phyloP scores from a whole-genome alignment of 306 rosid species.

The Prunus mongolica region DNA sequence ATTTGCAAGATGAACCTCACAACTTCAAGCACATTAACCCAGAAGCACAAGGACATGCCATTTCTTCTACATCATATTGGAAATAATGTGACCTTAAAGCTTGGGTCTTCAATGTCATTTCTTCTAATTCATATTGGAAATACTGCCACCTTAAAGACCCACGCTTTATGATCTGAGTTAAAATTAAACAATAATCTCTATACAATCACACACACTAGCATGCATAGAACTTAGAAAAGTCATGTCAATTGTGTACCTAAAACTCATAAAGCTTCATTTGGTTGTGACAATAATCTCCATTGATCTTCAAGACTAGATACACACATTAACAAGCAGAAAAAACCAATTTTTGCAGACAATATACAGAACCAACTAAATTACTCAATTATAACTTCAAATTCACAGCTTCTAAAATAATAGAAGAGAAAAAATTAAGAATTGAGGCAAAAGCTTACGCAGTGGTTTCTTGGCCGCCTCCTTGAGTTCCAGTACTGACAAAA shows the following conservation, averaged over 20 bases:
- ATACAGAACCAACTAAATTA: not conserved
- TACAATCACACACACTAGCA: not conserved
- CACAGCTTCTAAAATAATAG: not conserved
- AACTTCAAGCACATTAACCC: not conserved
- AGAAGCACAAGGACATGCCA: not conserved
- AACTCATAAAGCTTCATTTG: not conserved
- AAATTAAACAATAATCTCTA: not conserved
- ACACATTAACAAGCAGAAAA: not conserved
- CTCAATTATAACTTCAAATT: not conserved
- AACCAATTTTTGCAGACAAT: not conserved
- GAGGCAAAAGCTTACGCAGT: conserved; percentile 58
- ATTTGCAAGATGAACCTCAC: not conserved
- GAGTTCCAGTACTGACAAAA: conserved; percentile 93
- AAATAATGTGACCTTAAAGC: not conserved
- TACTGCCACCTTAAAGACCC: not conserved
- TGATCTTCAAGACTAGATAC: not conserved
- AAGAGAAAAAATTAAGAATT: not conserved
- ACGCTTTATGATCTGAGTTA: not conserved
- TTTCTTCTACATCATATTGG: conserved; percentile 5
- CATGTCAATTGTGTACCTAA: not conserved
- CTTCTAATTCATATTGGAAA: conserved; percentile 8
- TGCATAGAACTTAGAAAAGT: not conserved
- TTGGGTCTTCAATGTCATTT: not conserved
- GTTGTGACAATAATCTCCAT: not conserved
- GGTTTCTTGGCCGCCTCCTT: conserved; percentile 99